phyloP scores from a whole-genome alignment of 805 yeast species.

The Pichia membranifaciens region DNA sequence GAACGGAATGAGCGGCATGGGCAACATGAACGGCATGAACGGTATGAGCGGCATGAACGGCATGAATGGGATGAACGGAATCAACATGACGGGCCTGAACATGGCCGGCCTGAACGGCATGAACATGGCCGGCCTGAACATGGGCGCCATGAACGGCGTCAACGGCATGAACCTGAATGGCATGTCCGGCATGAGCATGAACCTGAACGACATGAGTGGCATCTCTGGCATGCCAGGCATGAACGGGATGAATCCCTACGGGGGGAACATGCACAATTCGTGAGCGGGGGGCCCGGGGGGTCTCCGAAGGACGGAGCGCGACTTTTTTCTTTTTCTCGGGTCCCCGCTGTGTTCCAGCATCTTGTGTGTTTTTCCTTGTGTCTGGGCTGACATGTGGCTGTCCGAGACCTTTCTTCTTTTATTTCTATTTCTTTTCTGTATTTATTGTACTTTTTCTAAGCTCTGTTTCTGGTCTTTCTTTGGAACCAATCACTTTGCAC shows the following conservation, averaged over 20 bases:
- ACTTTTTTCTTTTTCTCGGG: background rate
- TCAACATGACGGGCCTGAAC: background rate
- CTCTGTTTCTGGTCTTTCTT: background rate
- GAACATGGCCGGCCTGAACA: background rate
- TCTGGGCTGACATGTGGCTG: too few relatives aligned
- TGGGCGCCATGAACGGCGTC: background rate
- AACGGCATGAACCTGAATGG: background rate
- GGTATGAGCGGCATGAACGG: background rate
- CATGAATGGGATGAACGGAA: background rate
- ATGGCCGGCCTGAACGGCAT: background rate
- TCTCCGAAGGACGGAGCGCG: background rate
- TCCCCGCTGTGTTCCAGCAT: background rate
- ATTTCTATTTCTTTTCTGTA: background rate
- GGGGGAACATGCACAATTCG: conserved; percentile 6
- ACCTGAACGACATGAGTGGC: background rate
- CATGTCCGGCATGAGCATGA: background rate
- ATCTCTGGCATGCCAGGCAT: background rate
- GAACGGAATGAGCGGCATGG: background rate
- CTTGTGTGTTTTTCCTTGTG: too few relatives aligned
- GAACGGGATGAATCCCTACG: conserved; percentile 6
- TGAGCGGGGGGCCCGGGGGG: background rate
- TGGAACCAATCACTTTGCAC: background rate
- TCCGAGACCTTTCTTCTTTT: background rate
- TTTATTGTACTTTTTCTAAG: conserved; percentile 1
- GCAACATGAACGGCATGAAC: background rate